These are phyloP conservation scores for Lasiosphaeria hispida DNA, from an alignment of 495 filamentous ascomycete genomes.

Conservation along the genomic window DNA sequence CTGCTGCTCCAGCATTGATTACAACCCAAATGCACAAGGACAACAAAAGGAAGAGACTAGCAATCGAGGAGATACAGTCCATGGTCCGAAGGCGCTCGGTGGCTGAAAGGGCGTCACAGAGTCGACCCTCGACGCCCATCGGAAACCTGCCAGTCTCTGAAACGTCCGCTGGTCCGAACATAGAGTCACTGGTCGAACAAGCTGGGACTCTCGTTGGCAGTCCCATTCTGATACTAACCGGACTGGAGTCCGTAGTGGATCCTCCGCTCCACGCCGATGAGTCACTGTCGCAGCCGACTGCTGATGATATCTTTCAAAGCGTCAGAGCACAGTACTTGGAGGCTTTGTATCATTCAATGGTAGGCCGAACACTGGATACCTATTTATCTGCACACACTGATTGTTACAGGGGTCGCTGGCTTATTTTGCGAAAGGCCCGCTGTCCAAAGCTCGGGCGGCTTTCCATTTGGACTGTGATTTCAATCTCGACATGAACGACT, in stretches of 20 bases:
- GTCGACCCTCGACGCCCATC: conserved; percentile 2
- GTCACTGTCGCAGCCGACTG: conserved; percentile 45
- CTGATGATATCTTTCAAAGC: conserved; percentile 64
- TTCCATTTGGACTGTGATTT: conserved; percentile 61
- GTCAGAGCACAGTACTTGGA: conserved; percentile 79
- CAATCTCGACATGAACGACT: conserved; percentile 53
- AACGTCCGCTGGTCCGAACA: too few species aligned
- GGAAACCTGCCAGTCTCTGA: too few species aligned
- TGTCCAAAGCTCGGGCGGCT: conserved; percentile 79
- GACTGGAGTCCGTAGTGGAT: neutral
- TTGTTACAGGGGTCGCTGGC: conserved; percentile 74
- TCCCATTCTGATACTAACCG: conserved; percentile 9
- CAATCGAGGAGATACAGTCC: conserved; percentile 52
- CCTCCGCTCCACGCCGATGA: conserved; percentile 20
- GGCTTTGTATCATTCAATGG: conserved; percentile 86
- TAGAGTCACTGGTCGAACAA: too few species aligned
- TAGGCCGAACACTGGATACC: conserved; percentile 29
- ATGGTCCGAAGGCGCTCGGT: conserved; percentile 26
- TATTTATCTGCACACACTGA: conserved; percentile 21
- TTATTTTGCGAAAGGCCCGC: conserved; percentile 94
- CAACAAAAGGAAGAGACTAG: conserved; percentile 47
- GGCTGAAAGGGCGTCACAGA: conserved; percentile 30
- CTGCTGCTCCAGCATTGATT: conserved; percentile 24
- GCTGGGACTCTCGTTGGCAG: neutral
- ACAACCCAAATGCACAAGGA: conserved; percentile 41